Percentiles rank a stretch among this genome's conserved stretches.
Evolutionary conservation across 176 grass and related monocot genomes (phyloP).

Genomic region (Musa beccarii): DNA sequence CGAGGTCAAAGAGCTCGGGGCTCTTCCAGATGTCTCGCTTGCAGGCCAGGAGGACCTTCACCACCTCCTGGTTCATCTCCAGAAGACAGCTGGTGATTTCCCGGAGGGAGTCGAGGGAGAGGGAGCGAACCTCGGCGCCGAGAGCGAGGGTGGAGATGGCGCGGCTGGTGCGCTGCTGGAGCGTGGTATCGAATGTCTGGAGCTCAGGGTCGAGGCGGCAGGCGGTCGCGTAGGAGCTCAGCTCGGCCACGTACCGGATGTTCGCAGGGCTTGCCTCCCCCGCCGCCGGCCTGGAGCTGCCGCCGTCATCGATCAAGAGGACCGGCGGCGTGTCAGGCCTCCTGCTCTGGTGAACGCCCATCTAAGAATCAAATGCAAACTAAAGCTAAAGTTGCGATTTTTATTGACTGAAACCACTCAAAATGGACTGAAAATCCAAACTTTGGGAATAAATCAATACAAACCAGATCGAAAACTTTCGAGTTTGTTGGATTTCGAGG

Average conservation of each 20-base stretch:
- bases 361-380: neutral
- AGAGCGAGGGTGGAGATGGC: constrained; percentile 5
- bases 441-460: neutral
- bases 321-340: neutral
- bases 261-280: neutral
- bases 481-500: too few species aligned
- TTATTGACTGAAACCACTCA: neutral
- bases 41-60: constrained; percentile 10
- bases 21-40: constrained; percentile 6
- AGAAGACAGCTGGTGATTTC: constrained; percentile 11
- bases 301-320: neutral
- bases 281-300: neutral
- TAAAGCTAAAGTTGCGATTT: neutral
- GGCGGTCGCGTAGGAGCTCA: constrained; percentile 4
- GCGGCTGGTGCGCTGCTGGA: constrained; percentile 8
- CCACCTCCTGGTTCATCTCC: constrained; percentile 20
- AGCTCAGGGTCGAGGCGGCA: constrained; percentile 12
- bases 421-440: neutral
- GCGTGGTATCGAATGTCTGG: constrained; percentile 10
- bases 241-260: constrained; percentile 1
- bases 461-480: too few species aligned
- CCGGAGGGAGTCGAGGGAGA: constrained; percentile 6
- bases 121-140: constrained; percentile 5
- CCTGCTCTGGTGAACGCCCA: neutral
- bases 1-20: neutral